phyloP scores from a whole-genome alignment of 169 alveolate genomes.

The Cryptosporidium bovis region DNA sequence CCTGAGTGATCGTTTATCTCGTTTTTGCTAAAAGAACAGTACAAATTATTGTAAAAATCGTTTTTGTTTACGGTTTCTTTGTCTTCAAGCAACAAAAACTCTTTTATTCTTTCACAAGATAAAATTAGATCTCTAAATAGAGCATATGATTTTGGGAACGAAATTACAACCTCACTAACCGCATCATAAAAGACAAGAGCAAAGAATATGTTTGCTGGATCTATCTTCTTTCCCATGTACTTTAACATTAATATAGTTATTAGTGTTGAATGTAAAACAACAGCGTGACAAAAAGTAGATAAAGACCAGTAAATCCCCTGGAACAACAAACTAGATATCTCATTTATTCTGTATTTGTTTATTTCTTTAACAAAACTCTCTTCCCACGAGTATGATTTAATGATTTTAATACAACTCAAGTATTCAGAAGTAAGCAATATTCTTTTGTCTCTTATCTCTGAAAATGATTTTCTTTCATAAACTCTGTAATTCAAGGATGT shows the following conservation, averaged over 20 bases:
- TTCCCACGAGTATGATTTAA: constrained; percentile 77
- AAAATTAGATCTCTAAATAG: constrained; percentile 34
- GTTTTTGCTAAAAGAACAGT: background rate
- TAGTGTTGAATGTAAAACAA: constrained; percentile 34
- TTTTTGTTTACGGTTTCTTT: background rate
- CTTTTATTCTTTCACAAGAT: constrained; percentile 62
- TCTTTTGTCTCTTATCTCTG: constrained; percentile 72
- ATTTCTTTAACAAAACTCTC: constrained; percentile 27
- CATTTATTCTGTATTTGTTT: constrained; percentile 35
- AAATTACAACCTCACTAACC: constrained; percentile 31
- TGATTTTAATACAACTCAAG: constrained; percentile 48
- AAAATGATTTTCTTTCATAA: constrained; percentile 25
- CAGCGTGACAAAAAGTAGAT: constrained; percentile 38
- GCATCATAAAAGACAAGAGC: constrained; percentile 65
- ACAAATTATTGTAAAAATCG: background rate
- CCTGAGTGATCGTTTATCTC: background rate
- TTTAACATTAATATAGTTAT: constrained; percentile 14
- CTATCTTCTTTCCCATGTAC: constrained; percentile 17
- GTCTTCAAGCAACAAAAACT: constrained; percentile 27
- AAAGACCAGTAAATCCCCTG: constrained; percentile 44
- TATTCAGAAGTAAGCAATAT: constrained; percentile 67
- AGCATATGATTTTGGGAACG: constrained; percentile 70
- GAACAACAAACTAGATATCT: constrained; percentile 14
- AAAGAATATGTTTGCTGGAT: constrained; percentile 63
- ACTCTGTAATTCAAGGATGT: constrained; percentile 19